Evolutionary conservation across 768 basidiomycete species (phyloP).

Genomic region (Agrocybe pediades): DNA sequence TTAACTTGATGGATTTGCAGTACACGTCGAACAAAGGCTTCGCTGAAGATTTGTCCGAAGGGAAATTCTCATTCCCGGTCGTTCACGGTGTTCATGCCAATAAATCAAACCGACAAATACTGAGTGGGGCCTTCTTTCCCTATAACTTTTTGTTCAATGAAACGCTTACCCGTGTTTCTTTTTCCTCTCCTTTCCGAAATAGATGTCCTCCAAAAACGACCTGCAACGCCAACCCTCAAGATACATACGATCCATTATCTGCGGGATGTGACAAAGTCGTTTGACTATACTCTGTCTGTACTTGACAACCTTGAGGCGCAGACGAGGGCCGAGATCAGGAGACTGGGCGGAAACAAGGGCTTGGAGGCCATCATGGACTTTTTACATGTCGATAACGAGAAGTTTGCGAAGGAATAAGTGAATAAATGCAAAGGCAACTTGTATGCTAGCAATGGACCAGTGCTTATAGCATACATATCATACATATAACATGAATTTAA

Average conservation of each 20-base stretch:
- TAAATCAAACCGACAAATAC: constrained; percentile 72
- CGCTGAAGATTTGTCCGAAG: constrained; percentile 93
- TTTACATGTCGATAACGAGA: constrained; percentile 41
- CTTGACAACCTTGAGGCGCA: constrained; percentile 67
- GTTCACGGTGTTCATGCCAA: constrained; percentile 88
- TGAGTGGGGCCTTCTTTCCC: constrained; percentile 60
- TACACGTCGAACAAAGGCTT: constrained; percentile 86
- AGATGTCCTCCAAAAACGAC: constrained; percentile 92
- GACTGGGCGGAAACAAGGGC: constrained; percentile 75
- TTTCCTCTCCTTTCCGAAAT: too few species aligned
- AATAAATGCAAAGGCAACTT: background rate
- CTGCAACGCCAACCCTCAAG: constrained; percentile 80
- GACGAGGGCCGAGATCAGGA: constrained; percentile 63
- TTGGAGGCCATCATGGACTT: constrained; percentile 60
- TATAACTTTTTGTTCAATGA: background rate
- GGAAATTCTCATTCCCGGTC: constrained; percentile 96
- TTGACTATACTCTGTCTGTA: constrained; percentile 82
- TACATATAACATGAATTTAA: too few species aligned
- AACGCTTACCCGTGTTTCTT: too few species aligned
- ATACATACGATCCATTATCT: constrained; percentile 80
- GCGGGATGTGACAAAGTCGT: constrained; percentile 73
- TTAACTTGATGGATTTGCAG: constrained; percentile 34
- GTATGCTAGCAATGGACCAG: too few species aligned
- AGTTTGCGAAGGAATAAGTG: constrained; percentile 2
- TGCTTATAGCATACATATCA: too few species aligned